Conservation (phyloP, 2,329 filamentous ascomycete genomes). For the Thyridium curvatum region DNA sequence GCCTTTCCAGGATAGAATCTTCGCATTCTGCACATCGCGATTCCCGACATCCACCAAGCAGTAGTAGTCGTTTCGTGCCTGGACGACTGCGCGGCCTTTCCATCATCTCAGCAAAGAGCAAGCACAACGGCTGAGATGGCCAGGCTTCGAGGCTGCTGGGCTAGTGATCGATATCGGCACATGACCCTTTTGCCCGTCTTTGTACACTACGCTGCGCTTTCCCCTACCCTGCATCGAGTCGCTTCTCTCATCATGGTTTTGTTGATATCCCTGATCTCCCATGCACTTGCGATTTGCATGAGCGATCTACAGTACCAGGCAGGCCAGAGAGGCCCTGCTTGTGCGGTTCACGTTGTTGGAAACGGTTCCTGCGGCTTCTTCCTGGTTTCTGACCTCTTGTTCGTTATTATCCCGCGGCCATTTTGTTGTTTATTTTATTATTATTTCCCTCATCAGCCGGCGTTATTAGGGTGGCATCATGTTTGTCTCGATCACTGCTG, state of each 20-base stretch:
- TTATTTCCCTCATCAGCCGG: too few species aligned
- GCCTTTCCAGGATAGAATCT: slow-evolving; percentile 78
- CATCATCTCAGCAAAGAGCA: slow-evolving; percentile 19
- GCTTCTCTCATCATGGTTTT: slow-evolving; percentile 25
- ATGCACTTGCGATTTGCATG: slow-evolving; percentile 3
- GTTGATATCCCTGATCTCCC: slow-evolving; percentile 25
- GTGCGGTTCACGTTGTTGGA: slow-evolving; percentile 9
- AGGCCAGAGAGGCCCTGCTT: too few species aligned
- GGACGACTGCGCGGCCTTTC: slow-evolving; percentile 17
- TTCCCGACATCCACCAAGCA: slow-evolving; percentile 1
- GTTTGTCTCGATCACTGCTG: too few species aligned
- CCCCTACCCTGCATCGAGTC: slow-evolving; percentile 2
- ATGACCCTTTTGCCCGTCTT: slow-evolving; percentile 8
- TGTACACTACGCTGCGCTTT: slow-evolving; percentile 9
- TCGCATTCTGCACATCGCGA: slow-evolving; percentile 39
- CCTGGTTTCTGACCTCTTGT: too few species aligned
- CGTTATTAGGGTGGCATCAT: too few species aligned
- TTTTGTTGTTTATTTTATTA: too few species aligned
- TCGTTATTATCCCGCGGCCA: too few species aligned
- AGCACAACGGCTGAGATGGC: slow-evolving; percentile 5
- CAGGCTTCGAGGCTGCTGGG: too few species aligned
- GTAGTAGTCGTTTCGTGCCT: slow-evolving; percentile 10
- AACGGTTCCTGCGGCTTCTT: too few species aligned
- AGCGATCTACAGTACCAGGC: slow-evolving; percentile 17
- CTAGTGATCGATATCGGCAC: too few species aligned